Conservation (phyloP, 257 asterid genomes). For the Solanum tarapatanum region DNA sequence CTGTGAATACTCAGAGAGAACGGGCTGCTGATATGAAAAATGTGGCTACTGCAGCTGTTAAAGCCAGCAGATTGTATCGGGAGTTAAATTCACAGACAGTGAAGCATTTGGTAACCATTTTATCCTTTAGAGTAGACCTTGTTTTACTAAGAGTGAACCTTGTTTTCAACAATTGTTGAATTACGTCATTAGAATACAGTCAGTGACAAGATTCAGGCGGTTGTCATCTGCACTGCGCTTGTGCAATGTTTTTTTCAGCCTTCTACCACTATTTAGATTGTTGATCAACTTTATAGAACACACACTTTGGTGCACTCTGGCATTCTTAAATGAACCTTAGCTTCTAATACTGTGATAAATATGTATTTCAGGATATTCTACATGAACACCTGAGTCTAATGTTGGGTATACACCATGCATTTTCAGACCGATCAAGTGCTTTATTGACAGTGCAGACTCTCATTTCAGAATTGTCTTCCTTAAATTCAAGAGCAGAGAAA, state of each 20-base stretch:
- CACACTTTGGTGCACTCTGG: background rate
- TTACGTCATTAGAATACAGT: background rate
- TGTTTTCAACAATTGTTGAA: background rate
- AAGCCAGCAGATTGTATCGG: constrained; percentile 76
- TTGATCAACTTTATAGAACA: background rate
- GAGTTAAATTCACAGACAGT: constrained; percentile 63
- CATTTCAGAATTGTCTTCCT: constrained; percentile 70
- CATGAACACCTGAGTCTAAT: constrained; percentile 89
- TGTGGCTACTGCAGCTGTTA: constrained; percentile 82
- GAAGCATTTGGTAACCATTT: constrained; percentile 66
- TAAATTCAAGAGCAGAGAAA: constrained; percentile 73
- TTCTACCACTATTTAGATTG: background rate
- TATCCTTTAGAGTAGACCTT: background rate
- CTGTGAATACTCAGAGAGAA: constrained; percentile 45
- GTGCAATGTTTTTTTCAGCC: background rate
- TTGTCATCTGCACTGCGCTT: background rate
- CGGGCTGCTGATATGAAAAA: constrained; percentile 77
- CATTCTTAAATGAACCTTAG: background rate
- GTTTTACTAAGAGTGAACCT: background rate
- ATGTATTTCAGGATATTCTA: constrained; percentile 54
- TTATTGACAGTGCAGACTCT: constrained; percentile 91
- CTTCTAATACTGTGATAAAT: background rate
- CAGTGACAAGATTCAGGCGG: background rate
- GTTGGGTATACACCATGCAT: constrained; percentile 70
- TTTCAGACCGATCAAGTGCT: constrained; percentile 92